Conservation (phyloP, 768 basidiomycete species). For the Crassisporium funariophilum region DNA sequence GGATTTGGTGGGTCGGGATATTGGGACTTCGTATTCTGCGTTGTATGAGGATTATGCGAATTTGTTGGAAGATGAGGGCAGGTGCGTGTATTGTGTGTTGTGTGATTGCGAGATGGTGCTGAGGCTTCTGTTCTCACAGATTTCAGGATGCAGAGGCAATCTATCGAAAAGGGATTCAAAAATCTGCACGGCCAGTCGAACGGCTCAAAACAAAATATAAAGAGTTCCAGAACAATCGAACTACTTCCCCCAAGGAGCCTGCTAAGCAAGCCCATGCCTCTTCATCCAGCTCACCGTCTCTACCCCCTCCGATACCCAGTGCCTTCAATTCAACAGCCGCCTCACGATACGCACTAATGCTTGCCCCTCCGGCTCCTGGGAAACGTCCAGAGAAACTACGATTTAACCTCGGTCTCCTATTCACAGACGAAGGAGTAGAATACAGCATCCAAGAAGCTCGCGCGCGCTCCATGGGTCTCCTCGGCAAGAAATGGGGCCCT, state of each 20-base stretch:
- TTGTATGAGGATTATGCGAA: slow-evolving; percentile 92
- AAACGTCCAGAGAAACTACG: slow-evolving; percentile 73
- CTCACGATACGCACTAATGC: slow-evolving; percentile 71
- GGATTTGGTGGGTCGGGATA: slow-evolving; percentile 69
- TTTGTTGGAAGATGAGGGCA: slow-evolving; percentile 71
- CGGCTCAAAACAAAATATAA: slow-evolving; percentile 80
- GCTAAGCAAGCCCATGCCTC: slow-evolving; percentile 15
- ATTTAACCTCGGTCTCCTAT: slow-evolving; percentile 69
- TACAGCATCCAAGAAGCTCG: slow-evolving; percentile 86
- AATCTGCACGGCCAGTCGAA: slow-evolving; percentile 80
- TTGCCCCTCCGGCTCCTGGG: slow-evolving; percentile 66
- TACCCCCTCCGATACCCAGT: slow-evolving; percentile 27
- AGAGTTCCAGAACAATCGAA: slow-evolving; percentile 55
- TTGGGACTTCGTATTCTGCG: slow-evolving; percentile 75
- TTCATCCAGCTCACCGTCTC: slow-evolving; percentile 18
- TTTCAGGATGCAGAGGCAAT: slow-evolving; percentile 76
- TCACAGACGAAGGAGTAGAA: slow-evolving; percentile 77
- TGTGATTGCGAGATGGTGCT: neutral
- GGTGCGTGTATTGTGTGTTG: slow-evolving; percentile 52
- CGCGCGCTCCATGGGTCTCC: slow-evolving; percentile 77
- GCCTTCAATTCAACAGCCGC: slow-evolving; percentile 42
- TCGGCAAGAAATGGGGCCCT: slow-evolving; percentile 82
- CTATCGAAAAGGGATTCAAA: slow-evolving; percentile 80
- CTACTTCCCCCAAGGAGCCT: slow-evolving; percentile 9
- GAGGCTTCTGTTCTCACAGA: slow-evolving; percentile 39